Evolutionary conservation across 257 asterid species (phyloP).

Genomic region (Rubia yunnanensis): DNA sequence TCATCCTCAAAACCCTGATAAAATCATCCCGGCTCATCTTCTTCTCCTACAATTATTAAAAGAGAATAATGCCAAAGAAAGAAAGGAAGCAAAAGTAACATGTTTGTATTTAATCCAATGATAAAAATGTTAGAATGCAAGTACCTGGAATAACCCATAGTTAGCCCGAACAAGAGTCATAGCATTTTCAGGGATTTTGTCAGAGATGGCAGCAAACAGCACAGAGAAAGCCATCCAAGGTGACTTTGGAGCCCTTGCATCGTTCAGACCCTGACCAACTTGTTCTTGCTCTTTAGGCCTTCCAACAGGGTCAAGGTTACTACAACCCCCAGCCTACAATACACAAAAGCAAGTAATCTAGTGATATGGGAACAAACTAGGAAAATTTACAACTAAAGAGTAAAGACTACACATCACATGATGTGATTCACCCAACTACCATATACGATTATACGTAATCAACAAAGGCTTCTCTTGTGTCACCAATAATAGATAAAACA

Average conservation of each 20-base stretch:
- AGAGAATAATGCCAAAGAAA: background rate
- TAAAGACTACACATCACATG: background rate
- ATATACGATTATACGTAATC: too few relatives aligned
- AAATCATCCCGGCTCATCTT: constrained; percentile 56
- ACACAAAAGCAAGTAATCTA: constrained; percentile 2
- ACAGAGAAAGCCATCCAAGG: constrained; percentile 81
- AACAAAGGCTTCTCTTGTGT: background rate
- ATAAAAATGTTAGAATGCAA: constrained; percentile 4
- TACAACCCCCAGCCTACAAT: constrained; percentile 29
- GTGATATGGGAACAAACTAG: background rate
- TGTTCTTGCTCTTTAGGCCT: constrained; percentile 16
- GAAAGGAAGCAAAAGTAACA: background rate
- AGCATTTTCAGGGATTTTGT: constrained; percentile 36
- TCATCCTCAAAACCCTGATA: constrained; percentile 53
- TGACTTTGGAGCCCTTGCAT: constrained; percentile 49
- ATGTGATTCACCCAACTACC: background rate
- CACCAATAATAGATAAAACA: background rate
- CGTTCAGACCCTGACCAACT: constrained; percentile 7
- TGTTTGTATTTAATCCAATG: background rate
- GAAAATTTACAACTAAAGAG: background rate
- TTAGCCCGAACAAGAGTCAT: constrained; percentile 47
- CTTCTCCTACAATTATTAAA: constrained; percentile 37
- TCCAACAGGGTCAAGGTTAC: constrained; percentile 22
- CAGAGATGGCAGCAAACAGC: constrained; percentile 66
- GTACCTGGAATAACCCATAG: constrained; percentile 57